These are phyloP conservation scores for Vigna nakashimae DNA, from an alignment of 306 rosid genomes.

Conservation along the genomic window DNA sequence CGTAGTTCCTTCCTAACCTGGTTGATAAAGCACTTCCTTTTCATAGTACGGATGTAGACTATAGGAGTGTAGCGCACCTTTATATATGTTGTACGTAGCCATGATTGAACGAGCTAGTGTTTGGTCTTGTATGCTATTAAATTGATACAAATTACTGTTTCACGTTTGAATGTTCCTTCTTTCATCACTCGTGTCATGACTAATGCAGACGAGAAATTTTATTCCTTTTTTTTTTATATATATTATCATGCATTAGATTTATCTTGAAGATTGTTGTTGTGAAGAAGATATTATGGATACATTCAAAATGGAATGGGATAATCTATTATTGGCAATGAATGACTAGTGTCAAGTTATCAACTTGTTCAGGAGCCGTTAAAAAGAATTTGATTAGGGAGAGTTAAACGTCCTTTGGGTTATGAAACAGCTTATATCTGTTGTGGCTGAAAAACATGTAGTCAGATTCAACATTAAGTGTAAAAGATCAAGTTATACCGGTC, in stretches of 20 bases:
- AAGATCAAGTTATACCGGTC: conserved; percentile 8
- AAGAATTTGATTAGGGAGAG: conserved; percentile 25
- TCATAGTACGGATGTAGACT: conserved; percentile 17
- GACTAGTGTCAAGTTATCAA: neutral
- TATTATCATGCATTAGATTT: neutral
- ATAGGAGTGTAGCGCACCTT: neutral
- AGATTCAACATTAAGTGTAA: conserved; percentile 23
- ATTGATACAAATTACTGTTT: neutral
- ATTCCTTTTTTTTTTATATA: neutral
- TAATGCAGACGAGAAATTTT: neutral
- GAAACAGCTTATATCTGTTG: conserved; percentile 4
- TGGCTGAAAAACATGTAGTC: conserved; percentile 27
- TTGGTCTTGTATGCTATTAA: conserved; percentile 24
- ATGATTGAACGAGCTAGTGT: neutral
- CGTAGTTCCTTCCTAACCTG: conserved; percentile 15
- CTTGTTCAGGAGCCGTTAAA: conserved; percentile 5
- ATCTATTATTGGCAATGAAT: conserved; percentile 8
- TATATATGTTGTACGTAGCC: neutral
- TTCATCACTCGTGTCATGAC: neutral
- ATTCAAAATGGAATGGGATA: neutral
- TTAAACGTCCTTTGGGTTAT: neutral
- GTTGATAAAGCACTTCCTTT: conserved; percentile 2
- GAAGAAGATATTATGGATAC: neutral
- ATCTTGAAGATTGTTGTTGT: neutral
- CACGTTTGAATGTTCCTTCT: neutral